Percentiles rank a stretch among this genome's conserved stretches.
Evolutionary conservation across 208 protist genomes (phyloP).

Genomic region (Angomonas ambiguus): DNA sequence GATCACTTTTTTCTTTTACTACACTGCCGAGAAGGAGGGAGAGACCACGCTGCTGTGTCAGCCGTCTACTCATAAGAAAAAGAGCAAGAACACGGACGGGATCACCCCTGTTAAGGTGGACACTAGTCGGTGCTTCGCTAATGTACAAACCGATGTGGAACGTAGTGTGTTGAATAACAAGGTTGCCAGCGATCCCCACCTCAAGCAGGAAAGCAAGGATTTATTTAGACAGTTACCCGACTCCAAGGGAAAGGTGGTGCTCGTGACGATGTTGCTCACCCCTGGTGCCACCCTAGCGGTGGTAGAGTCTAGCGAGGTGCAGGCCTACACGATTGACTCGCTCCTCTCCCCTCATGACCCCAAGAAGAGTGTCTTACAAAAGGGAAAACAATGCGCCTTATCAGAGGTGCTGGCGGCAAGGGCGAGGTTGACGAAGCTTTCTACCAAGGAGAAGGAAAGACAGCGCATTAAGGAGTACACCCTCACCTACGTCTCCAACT

Average conservation of each 20-base stretch:
- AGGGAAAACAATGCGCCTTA: background rate
- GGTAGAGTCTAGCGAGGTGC: conserved; percentile 9
- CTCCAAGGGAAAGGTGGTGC: conserved; percentile 4
- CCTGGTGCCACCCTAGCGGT: conserved; percentile 11
- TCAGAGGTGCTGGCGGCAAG: background rate
- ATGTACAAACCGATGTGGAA: background rate
- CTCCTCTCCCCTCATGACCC: conserved; percentile 5
- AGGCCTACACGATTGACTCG: conserved; percentile 6
- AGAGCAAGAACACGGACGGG: conserved; percentile 6
- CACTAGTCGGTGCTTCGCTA: background rate
- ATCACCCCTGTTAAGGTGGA: conserved; percentile 5
- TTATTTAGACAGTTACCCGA: background rate
- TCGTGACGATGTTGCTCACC: conserved; percentile 10
- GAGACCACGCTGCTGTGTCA: background rate
- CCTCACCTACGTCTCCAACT: conserved; percentile 6
- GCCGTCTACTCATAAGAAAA: too few relatives aligned
- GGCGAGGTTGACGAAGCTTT: background rate
- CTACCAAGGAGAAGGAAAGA: background rate
- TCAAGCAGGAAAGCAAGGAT: conserved; percentile 6
- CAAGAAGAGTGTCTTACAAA: conserved; percentile 14
- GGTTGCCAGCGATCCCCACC: background rate
- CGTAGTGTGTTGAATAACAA: background rate
- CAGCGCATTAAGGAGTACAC: conserved; percentile 5
- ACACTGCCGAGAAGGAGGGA: conserved; percentile 2
- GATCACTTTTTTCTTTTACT: conserved; percentile 24